phyloP scores from a whole-genome alignment of 306 rosid species.

The Comarum palustre region DNA sequence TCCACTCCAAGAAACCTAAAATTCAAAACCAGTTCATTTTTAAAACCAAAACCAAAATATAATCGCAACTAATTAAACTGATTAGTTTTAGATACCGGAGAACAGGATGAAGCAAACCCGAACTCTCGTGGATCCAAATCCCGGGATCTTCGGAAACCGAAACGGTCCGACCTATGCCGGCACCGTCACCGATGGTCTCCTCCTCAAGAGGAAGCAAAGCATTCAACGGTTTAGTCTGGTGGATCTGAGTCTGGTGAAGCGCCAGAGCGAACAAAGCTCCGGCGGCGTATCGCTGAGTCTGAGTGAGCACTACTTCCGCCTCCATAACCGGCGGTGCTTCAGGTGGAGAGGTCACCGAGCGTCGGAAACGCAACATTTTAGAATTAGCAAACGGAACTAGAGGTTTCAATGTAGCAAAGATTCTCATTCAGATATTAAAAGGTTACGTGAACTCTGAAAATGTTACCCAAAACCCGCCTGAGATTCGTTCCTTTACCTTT shows the following conservation, averaged over 20 bases:
- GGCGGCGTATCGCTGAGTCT: conserved; percentile 43
- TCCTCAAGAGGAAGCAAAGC: conserved; percentile 8
- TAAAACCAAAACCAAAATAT: background rate
- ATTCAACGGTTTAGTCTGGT: conserved; percentile 24
- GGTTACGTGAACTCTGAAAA: background rate
- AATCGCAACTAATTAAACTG: no score
- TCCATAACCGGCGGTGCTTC: conserved; percentile 27
- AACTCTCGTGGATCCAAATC: conserved; percentile 42
- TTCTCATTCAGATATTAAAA: conserved; percentile 4
- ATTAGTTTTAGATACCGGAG: conserved; percentile 29
- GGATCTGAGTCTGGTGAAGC: conserved; percentile 50
- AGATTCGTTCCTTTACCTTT: conserved; percentile 10
- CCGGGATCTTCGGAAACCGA: conserved; percentile 35
- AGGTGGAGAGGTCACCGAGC: background rate
- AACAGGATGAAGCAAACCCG: conserved; percentile 49
- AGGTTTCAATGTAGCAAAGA: background rate
- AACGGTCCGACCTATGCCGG: background rate
- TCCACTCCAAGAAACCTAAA: conserved; percentile 51
- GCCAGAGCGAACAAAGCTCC: conserved; percentile 50
- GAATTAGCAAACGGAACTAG: background rate
- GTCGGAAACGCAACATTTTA: background rate
- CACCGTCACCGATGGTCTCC: conserved; percentile 23
- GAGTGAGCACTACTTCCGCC: conserved; percentile 29
- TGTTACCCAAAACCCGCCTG: background rate
- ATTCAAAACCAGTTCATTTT: background rate